Conservation (phyloP, 148 eudicot species). For the Chenopodium quinoa region DNA sequence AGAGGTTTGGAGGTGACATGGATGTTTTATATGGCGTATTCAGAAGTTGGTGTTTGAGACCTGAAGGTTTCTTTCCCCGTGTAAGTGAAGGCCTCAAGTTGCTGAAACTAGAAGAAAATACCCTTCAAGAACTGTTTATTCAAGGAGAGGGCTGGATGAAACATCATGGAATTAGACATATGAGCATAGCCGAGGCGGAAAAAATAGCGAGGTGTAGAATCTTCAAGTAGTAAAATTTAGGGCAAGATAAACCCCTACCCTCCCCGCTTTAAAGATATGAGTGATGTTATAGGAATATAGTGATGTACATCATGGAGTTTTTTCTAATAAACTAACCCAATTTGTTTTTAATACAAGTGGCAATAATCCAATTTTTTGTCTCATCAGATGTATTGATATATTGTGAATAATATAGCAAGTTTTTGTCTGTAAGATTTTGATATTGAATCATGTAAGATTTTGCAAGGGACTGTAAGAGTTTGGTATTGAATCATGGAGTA, state of each 20-base stretch:
- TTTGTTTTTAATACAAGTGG: neutral
- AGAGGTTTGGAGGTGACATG: slow-evolving; percentile 64
- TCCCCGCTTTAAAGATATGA: neutral
- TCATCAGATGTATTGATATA: neutral
- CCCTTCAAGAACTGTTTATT: slow-evolving; percentile 35
- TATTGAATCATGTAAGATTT: neutral
- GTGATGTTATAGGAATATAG: slow-evolving; percentile 7
- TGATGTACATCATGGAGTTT: slow-evolving; percentile 12
- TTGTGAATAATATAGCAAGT: neutral
- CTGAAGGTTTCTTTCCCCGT: slow-evolving; percentile 88
- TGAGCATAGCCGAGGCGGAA: slow-evolving; percentile 61
- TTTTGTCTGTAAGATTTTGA: neutral
- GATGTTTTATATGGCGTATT: slow-evolving; percentile 71
- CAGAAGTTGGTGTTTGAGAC: slow-evolving; percentile 89
- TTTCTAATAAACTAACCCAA: slow-evolving; percentile 1
- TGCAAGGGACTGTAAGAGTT: neutral
- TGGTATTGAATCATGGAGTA: neutral
- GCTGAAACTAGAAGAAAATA: slow-evolving; percentile 57
- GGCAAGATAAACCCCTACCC: neutral
- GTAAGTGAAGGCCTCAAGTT: slow-evolving; percentile 62
- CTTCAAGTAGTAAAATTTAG: slow-evolving; percentile 6
- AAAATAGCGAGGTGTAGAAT: slow-evolving; percentile 45
- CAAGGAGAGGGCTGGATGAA: slow-evolving; percentile 64
- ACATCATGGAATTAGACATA: slow-evolving; percentile 61
- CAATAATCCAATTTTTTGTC: slow-evolving; percentile 11